Evolutionary conservation across 1,284 basidiomycete genomes (phyloP).

Genomic region (Tranzscheliella williamsii): DNA sequence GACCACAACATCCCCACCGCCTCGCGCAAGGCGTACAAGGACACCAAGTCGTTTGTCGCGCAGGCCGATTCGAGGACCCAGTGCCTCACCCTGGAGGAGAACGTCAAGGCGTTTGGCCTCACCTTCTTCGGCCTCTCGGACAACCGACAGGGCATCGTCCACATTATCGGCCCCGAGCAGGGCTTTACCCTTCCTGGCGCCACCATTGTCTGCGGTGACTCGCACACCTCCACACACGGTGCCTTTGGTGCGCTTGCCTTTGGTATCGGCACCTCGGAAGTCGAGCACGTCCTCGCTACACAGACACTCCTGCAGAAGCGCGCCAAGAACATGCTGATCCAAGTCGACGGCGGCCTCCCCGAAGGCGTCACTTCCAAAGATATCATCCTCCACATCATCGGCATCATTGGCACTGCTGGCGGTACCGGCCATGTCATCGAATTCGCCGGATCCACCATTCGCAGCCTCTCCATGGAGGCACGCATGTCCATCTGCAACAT

Average conservation of each 20-base stretch:
- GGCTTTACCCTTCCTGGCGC: conserved; percentile 58
- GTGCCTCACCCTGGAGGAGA: conserved; percentile 58
- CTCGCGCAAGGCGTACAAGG: conserved; percentile 52
- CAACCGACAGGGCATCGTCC: conserved; percentile 58
- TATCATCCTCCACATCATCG: conserved; percentile 59
- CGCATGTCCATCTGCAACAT: conserved; percentile 61
- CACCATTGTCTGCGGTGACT: conserved; percentile 60
- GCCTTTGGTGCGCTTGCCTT: conserved; percentile 60
- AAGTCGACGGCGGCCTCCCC: conserved; percentile 55
- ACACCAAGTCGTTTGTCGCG: conserved; percentile 57
- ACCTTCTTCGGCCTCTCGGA: conserved; percentile 60
- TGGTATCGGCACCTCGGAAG: conserved; percentile 59
- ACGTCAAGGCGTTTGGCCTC: conserved; percentile 58
- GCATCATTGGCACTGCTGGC: conserved; percentile 59
- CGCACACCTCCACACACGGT: conserved; percentile 60
- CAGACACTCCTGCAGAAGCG: conserved; percentile 59
- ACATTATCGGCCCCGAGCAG: conserved; percentile 59
- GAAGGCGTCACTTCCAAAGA: conserved; percentile 60
- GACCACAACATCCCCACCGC: conserved; percentile 61
- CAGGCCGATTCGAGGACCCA: conserved; percentile 58
- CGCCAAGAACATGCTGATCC: conserved; percentile 59
- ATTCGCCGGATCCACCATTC: conserved; percentile 56
- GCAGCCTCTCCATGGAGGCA: conserved; percentile 55
- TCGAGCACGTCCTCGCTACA: conserved; percentile 59
- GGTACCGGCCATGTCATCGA: conserved; percentile 59